Conservation (phyloP, 2,329 filamentous ascomycete genomes). For the Zymoseptoria crescenta region DNA sequence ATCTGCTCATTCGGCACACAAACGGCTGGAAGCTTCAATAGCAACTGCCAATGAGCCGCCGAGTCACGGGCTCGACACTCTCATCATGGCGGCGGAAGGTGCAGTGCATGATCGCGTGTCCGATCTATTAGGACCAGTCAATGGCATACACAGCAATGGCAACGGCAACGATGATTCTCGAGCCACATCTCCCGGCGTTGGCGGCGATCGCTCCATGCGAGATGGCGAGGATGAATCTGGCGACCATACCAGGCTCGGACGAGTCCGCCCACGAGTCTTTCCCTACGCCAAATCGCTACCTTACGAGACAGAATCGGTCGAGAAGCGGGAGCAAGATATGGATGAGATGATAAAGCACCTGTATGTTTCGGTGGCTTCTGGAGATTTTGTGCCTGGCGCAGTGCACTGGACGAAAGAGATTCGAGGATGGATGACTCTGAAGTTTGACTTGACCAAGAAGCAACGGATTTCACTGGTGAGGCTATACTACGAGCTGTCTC, state of each 20-base stretch:
- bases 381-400: conserved; percentile 89
- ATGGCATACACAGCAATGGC: conserved; percentile 29
- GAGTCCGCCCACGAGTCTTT: conserved; percentile 74
- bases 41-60: conserved; percentile 12
- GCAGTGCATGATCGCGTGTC: conserved; percentile 30
- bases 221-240: conserved; percentile 30
- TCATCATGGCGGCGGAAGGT: conserved; percentile 20
- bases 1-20: not conserved
- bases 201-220: conserved; percentile 37
- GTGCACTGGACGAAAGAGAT: conserved; percentile 97
- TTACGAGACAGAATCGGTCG: conserved; percentile 75
- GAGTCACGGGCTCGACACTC: conserved; percentile 10
- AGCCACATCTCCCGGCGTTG: conserved; percentile 72
- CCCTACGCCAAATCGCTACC: conserved; percentile 87
- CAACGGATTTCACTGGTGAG: conserved; percentile 76
- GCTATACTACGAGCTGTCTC: conserved; percentile 86
- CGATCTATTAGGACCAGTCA: conserved; percentile 34
- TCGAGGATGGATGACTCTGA: conserved; percentile 87
- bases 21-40: not conserved
- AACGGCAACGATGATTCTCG: conserved; percentile 64
- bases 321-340: conserved; percentile 68
- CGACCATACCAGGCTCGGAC: conserved; percentile 54
- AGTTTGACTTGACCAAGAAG: conserved; percentile 88
- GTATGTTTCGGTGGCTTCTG: conserved; percentile 82
- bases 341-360: conserved; percentile 86